Evolutionary conservation across 2,329 filamentous ascomycete genomes (phyloP).

Genomic region (Phialophora expanda): DNA sequence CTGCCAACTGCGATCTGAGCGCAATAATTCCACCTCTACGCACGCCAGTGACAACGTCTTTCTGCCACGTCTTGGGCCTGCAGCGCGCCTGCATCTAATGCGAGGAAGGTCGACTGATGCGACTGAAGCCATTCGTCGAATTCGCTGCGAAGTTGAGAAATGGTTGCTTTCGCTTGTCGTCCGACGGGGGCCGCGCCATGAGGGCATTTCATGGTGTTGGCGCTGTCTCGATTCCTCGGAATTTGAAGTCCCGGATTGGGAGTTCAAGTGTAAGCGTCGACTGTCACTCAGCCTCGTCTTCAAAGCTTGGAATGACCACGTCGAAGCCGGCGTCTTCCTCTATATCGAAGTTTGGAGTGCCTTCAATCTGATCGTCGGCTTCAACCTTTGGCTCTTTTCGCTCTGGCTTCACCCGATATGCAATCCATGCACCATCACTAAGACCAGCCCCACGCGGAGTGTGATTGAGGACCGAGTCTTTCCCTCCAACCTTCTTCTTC

Average conservation of each 20-base stretch:
- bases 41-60: neutral
- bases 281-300: conserved; percentile 40
- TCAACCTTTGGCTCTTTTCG: conserved; percentile 26
- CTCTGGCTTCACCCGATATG: conserved; percentile 45
- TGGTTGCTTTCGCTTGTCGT: neutral
- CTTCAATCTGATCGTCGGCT: conserved; percentile 30
- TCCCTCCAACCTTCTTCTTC: conserved; percentile 41
- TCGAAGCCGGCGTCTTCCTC: conserved; percentile 41
- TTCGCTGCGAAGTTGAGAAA: neutral
- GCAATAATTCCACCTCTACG: neutral
- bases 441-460: conserved; percentile 46
- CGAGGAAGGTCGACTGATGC: neutral
- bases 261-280: conserved; percentile 1
- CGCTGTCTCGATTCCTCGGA: neutral
- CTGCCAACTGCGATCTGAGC: conserved; percentile 1
- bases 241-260: neutral
- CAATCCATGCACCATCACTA: conserved; percentile 48
- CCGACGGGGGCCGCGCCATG: neutral
- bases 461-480: conserved; percentile 43
- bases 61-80: conserved; percentile 5
- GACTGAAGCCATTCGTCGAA: neutral
- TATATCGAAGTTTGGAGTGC: conserved; percentile 36
- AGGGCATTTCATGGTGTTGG: neutral
- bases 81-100: neutral
- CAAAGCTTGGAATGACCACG: conserved; percentile 42